Evolutionary conservation across 2,329 filamentous ascomycete species (phyloP).

Genomic region (Botrytis fabae): DNA sequence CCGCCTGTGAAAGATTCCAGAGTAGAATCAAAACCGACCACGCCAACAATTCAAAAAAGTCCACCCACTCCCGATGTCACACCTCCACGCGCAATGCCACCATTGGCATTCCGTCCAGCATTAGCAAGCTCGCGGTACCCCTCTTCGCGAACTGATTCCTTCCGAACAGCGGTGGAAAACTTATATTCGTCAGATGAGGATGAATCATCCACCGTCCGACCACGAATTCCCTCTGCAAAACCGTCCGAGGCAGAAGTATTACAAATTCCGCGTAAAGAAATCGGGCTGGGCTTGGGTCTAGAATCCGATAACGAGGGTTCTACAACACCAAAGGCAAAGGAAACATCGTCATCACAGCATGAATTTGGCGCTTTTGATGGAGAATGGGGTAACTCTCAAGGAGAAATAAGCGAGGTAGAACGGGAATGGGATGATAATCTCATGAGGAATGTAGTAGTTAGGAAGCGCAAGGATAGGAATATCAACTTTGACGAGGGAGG

Average conservation of each 20-base stretch:
- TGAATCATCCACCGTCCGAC: constrained; percentile 47
- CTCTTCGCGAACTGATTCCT: constrained; percentile 59
- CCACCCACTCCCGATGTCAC: constrained; percentile 76
- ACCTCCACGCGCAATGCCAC: constrained; percentile 58
- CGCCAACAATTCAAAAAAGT: constrained; percentile 64
- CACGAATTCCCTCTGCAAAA: constrained; percentile 32
- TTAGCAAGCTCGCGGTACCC: constrained; percentile 48
- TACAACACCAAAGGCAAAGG: constrained; percentile 38
- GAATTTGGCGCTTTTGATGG: constrained; percentile 60
- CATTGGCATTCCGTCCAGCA: constrained; percentile 49
- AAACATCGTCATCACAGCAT: constrained; percentile 44
- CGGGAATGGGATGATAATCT: constrained; percentile 57
- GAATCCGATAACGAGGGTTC: constrained; percentile 44
- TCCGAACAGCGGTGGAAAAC: constrained; percentile 68
- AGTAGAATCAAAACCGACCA: constrained; percentile 48
- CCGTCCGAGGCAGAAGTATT: constrained; percentile 31
- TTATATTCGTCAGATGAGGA: constrained; percentile 61
- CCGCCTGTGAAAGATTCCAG: constrained; percentile 26
- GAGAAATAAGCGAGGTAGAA: constrained; percentile 48
- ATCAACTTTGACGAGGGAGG: constrained; percentile 30
- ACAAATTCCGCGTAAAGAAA: constrained; percentile 30
- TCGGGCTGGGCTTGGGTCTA: constrained; percentile 43
- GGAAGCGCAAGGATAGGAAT: constrained; percentile 42
- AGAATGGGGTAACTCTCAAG: constrained; percentile 51
- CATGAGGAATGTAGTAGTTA: constrained; percentile 55